Conservation (phyloP, 2,329 filamentous ascomycete genomes). For the Escovopsis sp. region DNA sequence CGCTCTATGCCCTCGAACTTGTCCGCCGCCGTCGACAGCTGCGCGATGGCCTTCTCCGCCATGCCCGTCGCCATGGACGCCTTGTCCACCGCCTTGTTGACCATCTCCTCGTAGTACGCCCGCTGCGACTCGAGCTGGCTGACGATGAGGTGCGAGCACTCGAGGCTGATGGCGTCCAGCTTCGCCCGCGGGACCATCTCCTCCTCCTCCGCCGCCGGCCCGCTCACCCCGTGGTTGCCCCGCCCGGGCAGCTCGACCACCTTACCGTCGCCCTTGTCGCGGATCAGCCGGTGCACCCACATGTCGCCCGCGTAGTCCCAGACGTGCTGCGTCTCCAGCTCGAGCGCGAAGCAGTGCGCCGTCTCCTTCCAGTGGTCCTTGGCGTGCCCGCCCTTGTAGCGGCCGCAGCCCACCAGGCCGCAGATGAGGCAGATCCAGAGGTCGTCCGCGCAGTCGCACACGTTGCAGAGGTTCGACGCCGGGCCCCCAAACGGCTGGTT, state of each 20-base stretch:
- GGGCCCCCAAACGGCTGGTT: conserved; percentile 42
- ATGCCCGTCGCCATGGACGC: conserved; percentile 56
- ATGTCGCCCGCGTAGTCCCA: conserved; percentile 96
- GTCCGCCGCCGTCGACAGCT: conserved; percentile 32
- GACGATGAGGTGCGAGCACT: conserved; percentile 88
- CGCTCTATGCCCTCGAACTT: conserved; percentile 37
- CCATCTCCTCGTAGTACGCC: conserved; percentile 84
- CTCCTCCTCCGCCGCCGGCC: conserved; percentile 26
- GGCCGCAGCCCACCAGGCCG: conserved; percentile 80
- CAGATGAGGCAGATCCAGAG: conserved; percentile 95
- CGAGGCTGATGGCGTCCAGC: conserved; percentile 66
- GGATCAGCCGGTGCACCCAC: conserved; percentile 90
- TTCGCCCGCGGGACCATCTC: conserved; percentile 59
- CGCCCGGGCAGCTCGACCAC: conserved; percentile 71
- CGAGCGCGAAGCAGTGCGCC: conserved; percentile 80
- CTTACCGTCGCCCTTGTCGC: conserved; percentile 85
- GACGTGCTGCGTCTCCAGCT: conserved; percentile 84
- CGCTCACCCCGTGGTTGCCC: conserved; percentile 15
- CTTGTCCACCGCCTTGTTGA: conserved; percentile 82
- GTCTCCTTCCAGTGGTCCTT: conserved; percentile 89
- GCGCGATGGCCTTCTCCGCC: conserved; percentile 45
- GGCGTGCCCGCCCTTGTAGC: conserved; percentile 86
- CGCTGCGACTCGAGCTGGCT: conserved; percentile 88
- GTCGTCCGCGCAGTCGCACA: conserved; percentile 68
- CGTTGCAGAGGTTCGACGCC: conserved; percentile 57